Evolutionary conservation across 2,329 filamentous ascomycete genomes (phyloP), one percentile per base, ranked within the genome.

Genomic region (Pseudogymnoascus sp.): DNA sequence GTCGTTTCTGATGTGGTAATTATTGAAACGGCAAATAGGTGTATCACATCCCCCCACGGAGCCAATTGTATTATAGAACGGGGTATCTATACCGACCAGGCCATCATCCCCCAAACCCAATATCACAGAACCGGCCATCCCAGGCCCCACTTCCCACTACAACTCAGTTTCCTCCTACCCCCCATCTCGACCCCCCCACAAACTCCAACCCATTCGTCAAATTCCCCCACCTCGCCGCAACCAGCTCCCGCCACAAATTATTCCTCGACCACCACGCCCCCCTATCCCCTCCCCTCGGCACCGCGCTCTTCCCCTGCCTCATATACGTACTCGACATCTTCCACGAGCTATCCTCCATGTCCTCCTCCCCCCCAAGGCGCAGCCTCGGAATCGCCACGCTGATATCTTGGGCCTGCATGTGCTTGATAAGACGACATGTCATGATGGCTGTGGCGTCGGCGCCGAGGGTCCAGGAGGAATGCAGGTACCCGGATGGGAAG

Each of bases 401-500:
- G 3, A 77, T 74, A 0, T 76, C 75, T 8, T 79, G 75, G 5
- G 76, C 71, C 11, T 75, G 68, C 79, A 86, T 83, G 62, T 77
- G 69, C 4, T 79, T 79, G 62, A 85, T 68, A 4, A 87, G 71
- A 0, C 84, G 77, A 0, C 78, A 75, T 4, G 82, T 74, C 1
- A 85, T 75, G 26, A 75, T 75, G 0, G 78, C 78, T 1, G 80
- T 80, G 0, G 77, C 78, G 64, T 89, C 85, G 0, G 81, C 80
- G 1, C 84, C 84, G 0, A 87, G 75, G 0, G 85, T 88, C 86
- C 86, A 89, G 0, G 81, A 79, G 0, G 80, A 80, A 42, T 85
- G 81, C 29, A 79, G 79, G 72, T 87, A 89, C 3, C 86, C 86
- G 10, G 85, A 76, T 12, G 84, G 77, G 68, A 84, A 79, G 21